phyloP scores from a whole-genome alignment of 2,329 filamentous ascomycete species.

The Pseudohalonectria lignicola region DNA sequence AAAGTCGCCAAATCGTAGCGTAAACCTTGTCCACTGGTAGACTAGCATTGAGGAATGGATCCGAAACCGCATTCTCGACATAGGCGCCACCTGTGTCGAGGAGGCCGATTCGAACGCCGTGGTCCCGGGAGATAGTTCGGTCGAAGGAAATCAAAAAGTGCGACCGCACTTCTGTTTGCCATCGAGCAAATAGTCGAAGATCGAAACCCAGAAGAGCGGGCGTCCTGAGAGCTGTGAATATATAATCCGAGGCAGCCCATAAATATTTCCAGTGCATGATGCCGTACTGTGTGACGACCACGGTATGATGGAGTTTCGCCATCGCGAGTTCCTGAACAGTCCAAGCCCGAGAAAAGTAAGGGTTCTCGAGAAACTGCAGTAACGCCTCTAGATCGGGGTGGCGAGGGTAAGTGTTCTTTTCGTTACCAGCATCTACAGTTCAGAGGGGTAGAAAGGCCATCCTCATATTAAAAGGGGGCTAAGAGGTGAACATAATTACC shows the following conservation, averaged over 20 bases:
- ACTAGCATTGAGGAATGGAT: background rate
- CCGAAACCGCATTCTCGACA: too few species aligned
- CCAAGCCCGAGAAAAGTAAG: background rate
- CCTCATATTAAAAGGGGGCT: background rate
- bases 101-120: too few species aligned
- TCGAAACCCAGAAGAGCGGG: too few species aligned
- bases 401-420: background rate
- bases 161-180: background rate
- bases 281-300: background rate
- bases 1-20: background rate
- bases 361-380: background rate
- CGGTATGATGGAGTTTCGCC: background rate
- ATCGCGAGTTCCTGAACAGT: background rate
- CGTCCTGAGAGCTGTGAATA: too few species aligned
- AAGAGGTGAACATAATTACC: background rate
- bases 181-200: too few species aligned
- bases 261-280: background rate
- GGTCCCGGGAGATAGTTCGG: too few species aligned
- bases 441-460: background rate
- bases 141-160: too few species aligned
- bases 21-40: background rate
- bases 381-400: background rate
- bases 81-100: too few species aligned
- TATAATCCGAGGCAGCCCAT: too few species aligned
- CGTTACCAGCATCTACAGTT: background rate